Evolutionary conservation across 2,329 filamentous ascomycete species (phyloP), one percentile per base, ranked within the genome.

Genomic region (Hirsutella rhossiliensis): DNA sequence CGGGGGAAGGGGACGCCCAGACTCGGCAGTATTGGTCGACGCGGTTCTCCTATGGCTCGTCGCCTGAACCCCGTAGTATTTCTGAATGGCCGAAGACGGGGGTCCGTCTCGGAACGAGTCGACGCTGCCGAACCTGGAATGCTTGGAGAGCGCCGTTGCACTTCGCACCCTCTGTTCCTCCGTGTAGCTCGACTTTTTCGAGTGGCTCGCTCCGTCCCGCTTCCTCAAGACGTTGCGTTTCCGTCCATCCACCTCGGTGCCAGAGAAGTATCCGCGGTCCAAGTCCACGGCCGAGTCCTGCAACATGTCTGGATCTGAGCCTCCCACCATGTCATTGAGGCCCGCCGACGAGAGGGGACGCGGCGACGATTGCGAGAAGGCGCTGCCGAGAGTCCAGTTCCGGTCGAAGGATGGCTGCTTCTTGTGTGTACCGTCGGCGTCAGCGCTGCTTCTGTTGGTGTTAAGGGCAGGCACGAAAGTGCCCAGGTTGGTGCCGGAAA

Each of bases 221-320:
- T 92, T 94, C 62, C 86, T 87, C 50, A 96, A 68, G 40, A 92
- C 71, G 57, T 87, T 94, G 39, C 85, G 77, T 54, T 77, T 80
- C 46, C 83, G 78, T 38, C 76, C 76, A 50, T 96, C 88, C 11
- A 80, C 71, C 56, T 97, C 90, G 15, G 84, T 84, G 3, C 89
- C 87, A 8, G 90, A 96, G 58, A 96, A 95, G 62, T 97, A 97
- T 20, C 89, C 90, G 31, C 87, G 78, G 55, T 97, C 92, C 15
- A 87, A 62, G 48, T 94, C 85, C 20, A 69, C 62, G 15, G 66
- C 65, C 9, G 69, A 69, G 47, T 76, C 72, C 48, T 68, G 68
- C 13, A 45, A 31, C 8, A 65, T 54, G 12, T 66, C 60, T 13
- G 62, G 53, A 15, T 65, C 64, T 2, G 66, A 64, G 18, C 36